Percentiles rank a stretch among this genome's conserved stretches.
Evolutionary conservation across 148 eudicot species (phyloP).

Genomic region (Gaultheria prostrata): DNA sequence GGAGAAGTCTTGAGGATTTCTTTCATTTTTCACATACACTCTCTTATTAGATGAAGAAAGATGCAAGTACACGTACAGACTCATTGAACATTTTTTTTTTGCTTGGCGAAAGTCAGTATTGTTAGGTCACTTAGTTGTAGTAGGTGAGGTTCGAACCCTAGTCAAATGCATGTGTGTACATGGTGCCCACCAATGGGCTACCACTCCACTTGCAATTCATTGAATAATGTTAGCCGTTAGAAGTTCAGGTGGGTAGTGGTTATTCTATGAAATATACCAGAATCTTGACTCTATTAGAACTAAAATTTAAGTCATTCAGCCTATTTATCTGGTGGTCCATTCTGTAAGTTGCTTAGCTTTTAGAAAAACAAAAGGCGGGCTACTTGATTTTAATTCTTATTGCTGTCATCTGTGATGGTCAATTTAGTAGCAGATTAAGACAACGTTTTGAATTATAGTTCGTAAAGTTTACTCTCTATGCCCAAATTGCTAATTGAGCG

Average conservation of each 20-base stretch:
- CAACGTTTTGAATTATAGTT: neutral
- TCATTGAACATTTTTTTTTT: neutral
- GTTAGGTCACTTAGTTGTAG: too few species aligned
- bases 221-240: neutral
- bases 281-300: neutral
- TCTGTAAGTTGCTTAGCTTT: neutral
- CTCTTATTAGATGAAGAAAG: neutral
- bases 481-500: neutral
- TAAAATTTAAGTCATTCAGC: neutral
- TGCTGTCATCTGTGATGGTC: neutral
- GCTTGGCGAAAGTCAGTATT: too few species aligned
- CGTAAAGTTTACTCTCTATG: neutral
- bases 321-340: neutral
- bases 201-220: neutral
- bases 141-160: too few species aligned
- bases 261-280: neutral
- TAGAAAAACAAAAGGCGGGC: neutral
- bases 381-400: neutral
- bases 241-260: neutral
- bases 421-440: neutral
- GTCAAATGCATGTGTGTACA: too few species aligned
- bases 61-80: neutral
- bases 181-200: too few species aligned
- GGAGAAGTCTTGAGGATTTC: neutral
- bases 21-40: neutral